Evolutionary conservation across 805 yeast genomes (phyloP), one percentile per base, ranked within the genome.

Genomic region (Wickerhamomyces pijperi): DNA sequence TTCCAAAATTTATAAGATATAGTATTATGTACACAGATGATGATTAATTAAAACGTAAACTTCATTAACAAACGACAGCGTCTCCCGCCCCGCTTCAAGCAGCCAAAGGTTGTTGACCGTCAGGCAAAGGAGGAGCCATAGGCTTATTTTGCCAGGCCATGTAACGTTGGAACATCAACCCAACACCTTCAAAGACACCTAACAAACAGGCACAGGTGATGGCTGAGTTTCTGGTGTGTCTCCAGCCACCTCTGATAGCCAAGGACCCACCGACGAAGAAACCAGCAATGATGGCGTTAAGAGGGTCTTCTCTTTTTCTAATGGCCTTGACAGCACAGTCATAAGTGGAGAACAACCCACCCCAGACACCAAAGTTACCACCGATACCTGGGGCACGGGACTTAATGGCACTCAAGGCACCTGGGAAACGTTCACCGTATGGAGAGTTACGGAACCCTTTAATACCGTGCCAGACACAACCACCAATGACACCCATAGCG

Each of bases 351-450:
- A 92, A 92, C 53, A 92, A 68, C 44, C 98, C 98, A 71, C 98
- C 98, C 98, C 98, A 92, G 32, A 85, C 95, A 67, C 98, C 98
- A 56, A 92, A 90, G 64, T 92, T 92, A 57, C 98, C 98, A 49
- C 98, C 98, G 40, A 90, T 87, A 37, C 90, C 96, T 32, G 99
- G 99, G 2, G 97, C 97, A 62, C 98, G 76, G 38, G 96, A 85
- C 59, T 86, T 86, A 51, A 92, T 82, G 32, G 97, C 97, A 33
- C 84, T 70, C 40, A 90, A 58, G 17, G 95, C 84, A 41, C 98
- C 97, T 43, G 75, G 63, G 54, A 94, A 72, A 67, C 98, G 78
- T 65, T 92, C 98, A 44, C 98, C 98, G 51, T 80, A 72, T 40
- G 99, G 98, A 12, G 97, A 87, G 72, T 92, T 92, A 63, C 98